Evolutionary conservation across 2,329 filamentous ascomycete genomes (phyloP), one percentile per base, ranked within the genome.

Genomic region (Ophiocordyceps sinensis): DNA sequence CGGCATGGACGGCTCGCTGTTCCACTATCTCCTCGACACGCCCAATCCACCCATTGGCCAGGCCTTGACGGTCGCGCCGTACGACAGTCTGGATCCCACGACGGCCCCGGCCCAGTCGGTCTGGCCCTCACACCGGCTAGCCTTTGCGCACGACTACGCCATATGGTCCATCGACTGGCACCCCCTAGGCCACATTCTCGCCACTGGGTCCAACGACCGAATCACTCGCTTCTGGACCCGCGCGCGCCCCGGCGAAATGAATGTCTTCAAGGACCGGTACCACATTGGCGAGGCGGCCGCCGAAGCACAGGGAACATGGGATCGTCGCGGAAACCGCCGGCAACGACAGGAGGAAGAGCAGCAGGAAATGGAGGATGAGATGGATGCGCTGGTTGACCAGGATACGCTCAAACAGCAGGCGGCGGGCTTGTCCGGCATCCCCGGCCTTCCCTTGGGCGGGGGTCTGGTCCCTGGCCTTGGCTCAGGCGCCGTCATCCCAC

Each of bases 151-250:
- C 59, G 85, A 94, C 51, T 93, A 88, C 57, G 86, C 87, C 15
- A 91, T 98, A 48, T 98, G 91, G 91, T 94, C 88, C 15, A 73
- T 98, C 39, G 88, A 95, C 65, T 98, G 91, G 88, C 91, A 98
- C 57, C 91, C 91, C 1, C 71, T 96, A 0, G 91, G 91, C 26
- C 91, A 98, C 56, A 89, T 98, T 47, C 74, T 98, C 8, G 88
- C 88, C 1, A 94, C 89, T 2, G 91, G 91, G 12, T 94, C 88
- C 11, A 96, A 98, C 59, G 91, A 98, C 59, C 82, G 91, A 34
- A 88, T 94, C 46, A 96, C 91, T 3, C 80, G 91, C 38, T 98
- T 98, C 66, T 98, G 91, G 91, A 87, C 88, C 4, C 80, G 91
- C 35, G 77, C 86, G 14, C 72, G 91, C 38, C 91, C 91, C 2